Percentiles rank a stretch among this genome's conserved stretches.
These are phyloP conservation scores for Fusarium coicis DNA, from an alignment of 2,329 filamentous ascomycete genomes.

Conservation along the genomic window DNA sequence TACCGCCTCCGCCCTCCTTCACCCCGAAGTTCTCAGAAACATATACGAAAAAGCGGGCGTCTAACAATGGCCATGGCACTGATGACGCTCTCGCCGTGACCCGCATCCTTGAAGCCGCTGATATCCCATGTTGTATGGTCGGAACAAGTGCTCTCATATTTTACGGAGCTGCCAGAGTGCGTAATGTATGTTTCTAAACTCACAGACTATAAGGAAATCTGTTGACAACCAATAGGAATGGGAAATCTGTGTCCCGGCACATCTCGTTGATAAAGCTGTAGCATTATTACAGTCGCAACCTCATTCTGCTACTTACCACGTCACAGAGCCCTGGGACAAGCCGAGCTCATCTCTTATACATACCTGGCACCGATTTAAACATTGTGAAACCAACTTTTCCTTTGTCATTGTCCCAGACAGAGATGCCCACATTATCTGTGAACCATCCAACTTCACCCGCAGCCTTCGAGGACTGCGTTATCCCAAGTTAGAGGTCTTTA, in stretches of 20 bases:
- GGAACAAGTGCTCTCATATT: background rate
- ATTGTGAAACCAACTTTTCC: rapidly evolving
- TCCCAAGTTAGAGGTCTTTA: background rate
- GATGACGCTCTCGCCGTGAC: background rate
- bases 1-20: rapidly evolving
- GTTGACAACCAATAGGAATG: background rate
- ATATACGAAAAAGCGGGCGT: background rate
- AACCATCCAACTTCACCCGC: background rate
- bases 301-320: background rate
- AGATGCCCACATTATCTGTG: background rate
- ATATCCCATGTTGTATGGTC: background rate
- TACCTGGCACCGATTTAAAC: background rate
- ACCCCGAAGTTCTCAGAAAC: background rate
- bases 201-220: too few species aligned
- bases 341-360: background rate
- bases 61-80: background rate
- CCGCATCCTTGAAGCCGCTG: background rate
- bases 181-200: background rate
- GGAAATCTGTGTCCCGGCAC: background rate
- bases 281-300: background rate
- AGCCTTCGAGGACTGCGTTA: background rate
- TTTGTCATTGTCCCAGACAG: background rate
- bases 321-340: background rate
- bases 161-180: slow-evolving; percentile 4
- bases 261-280: background rate